Evolutionary conservation across 495 filamentous ascomycete genomes (phyloP).

Genomic region (Cenococcum geophilum): DNA sequence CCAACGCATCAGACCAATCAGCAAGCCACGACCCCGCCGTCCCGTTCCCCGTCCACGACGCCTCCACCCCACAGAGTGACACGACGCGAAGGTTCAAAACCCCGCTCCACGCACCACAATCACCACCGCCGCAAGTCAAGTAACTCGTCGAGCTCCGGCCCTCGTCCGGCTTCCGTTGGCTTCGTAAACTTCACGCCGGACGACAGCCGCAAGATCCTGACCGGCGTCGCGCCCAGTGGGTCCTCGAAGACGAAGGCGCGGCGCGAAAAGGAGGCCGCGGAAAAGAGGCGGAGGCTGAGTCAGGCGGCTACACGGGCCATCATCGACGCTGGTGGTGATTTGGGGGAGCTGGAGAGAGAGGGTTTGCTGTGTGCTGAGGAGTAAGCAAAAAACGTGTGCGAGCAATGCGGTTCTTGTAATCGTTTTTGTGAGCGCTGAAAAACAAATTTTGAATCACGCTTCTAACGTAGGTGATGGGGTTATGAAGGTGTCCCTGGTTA

Average conservation of each 20-base stretch:
- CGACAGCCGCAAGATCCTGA: constrained; percentile 75
- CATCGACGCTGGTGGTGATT: constrained; percentile 72
- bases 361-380: constrained; percentile 30
- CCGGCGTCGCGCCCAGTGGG: constrained; percentile 84
- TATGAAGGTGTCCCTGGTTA: too few species aligned
- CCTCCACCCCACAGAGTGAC: constrained; percentile 15
- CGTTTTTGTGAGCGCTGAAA: too few species aligned
- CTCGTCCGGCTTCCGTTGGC: constrained; percentile 38
- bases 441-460: too few species aligned
- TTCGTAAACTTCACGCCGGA: constrained; percentile 91
- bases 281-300: constrained; percentile 67
- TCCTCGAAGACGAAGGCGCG: constrained; percentile 89
- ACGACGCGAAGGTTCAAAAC: not conserved
- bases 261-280: constrained; percentile 76
- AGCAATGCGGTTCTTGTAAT: too few species aligned
- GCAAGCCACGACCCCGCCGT: constrained; percentile 4
- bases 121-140: constrained; percentile 17
- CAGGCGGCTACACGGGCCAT: constrained; percentile 69
- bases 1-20: not conserved
- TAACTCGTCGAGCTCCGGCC: constrained; percentile 3
- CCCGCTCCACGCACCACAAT: not conserved
- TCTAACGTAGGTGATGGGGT: too few species aligned
- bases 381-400: not conserved
- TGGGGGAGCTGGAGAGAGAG: constrained; percentile 44
- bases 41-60: constrained; percentile 13